Evolutionary conservation across 1,139 yeast species (phyloP).

Genomic region (Trichomonascaceae sp.): DNA sequence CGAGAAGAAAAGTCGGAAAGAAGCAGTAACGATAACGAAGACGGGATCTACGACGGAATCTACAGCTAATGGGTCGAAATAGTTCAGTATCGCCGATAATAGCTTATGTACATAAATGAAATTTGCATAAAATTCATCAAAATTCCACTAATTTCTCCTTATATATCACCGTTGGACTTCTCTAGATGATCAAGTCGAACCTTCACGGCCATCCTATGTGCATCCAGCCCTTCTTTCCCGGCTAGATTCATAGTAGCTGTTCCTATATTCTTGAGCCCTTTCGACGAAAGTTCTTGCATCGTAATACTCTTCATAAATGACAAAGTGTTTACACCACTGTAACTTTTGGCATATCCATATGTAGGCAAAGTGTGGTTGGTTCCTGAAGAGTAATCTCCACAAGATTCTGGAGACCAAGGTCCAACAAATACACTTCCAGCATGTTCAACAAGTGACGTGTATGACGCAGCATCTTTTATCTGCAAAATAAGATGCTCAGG

Average conservation of each 20-base stretch:
- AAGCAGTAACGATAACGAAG: neutral
- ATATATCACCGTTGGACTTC: neutral
- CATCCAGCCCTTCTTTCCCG: conserved; percentile 94
- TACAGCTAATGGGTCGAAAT: no score
- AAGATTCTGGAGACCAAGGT: conserved; percentile 90
- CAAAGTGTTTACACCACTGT: conserved; percentile 93
- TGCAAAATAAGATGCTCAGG: conserved; percentile 97
- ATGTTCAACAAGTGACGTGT: conserved; percentile 69
- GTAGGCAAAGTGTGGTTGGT: conserved; percentile 98
- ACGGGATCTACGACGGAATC: neutral
- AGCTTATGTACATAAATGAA: neutral
- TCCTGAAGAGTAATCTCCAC: conserved; percentile 97
- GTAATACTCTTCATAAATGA: conserved; percentile 95
- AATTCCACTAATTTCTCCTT: no score
- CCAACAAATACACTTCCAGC: conserved; percentile 98
- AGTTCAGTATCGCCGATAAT: no score
- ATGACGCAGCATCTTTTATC: conserved; percentile 65
- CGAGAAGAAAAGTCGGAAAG: neutral
- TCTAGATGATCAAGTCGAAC: conserved; percentile 61
- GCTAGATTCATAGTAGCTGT: conserved; percentile 95
- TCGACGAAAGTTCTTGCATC: conserved; percentile 78
- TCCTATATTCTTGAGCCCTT: conserved; percentile 83
- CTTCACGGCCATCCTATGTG: conserved; percentile 93
- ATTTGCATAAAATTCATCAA: neutral
- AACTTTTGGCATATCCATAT: conserved; percentile 95